Evolutionary conservation across 345 rosid genomes (phyloP).

Genomic region (Draba incana): DNA sequence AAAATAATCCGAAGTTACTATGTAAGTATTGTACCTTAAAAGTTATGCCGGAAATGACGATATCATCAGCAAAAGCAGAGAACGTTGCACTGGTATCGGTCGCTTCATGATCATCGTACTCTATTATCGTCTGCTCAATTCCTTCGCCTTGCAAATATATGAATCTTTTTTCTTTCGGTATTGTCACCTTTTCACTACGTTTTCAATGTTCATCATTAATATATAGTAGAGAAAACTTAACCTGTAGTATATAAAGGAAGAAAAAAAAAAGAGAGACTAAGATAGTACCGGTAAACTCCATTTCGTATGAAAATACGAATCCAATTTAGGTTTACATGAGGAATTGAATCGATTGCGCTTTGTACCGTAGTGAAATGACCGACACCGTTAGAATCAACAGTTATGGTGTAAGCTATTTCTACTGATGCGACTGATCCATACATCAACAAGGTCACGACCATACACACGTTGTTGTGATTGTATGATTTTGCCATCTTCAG

Average conservation of each 20-base stretch:
- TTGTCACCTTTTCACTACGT: constrained; percentile 7
- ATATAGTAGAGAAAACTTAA: too few relatives aligned
- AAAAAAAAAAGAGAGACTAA: background rate
- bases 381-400: background rate
- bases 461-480: background rate
- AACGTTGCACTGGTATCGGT: constrained; percentile 24
- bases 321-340: background rate
- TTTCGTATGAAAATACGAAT: constrained; percentile 11
- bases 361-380: constrained; percentile 7
- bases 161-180: constrained; percentile 4
- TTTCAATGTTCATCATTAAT: background rate
- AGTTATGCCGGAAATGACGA: constrained; percentile 6
- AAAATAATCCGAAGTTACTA: too few relatives aligned
- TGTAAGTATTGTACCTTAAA: constrained; percentile 2
- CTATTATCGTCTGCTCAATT: background rate
- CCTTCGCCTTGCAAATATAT: constrained; percentile 18
- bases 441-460: constrained; percentile 1
- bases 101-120: background rate
- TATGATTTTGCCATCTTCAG: background rate
- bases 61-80: background rate
- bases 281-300: constrained; percentile 14
- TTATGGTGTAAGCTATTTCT: constrained; percentile 14
- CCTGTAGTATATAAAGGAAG: too few relatives aligned
- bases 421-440: background rate
- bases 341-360: constrained; percentile 20